These are phyloP conservation scores for Ustilago crameri DNA, from an alignment of 1,284 basidiomycete genomes.

Conservation along the genomic window DNA sequence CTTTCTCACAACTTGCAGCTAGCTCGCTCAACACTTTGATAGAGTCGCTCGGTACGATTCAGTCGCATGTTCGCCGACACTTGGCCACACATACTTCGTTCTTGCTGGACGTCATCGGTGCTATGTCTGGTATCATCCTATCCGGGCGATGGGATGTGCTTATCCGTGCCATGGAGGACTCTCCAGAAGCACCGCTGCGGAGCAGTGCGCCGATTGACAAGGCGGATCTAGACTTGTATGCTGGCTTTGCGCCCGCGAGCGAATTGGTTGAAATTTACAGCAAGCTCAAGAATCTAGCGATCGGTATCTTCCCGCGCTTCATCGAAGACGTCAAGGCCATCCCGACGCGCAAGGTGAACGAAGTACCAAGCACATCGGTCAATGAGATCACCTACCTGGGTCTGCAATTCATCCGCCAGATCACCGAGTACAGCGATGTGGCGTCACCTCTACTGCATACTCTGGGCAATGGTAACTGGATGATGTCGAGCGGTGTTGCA, in stretches of 20 bases:
- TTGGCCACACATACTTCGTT: slow-evolving; percentile 59
- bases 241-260: slow-evolving; percentile 31
- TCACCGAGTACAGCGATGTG: slow-evolving; percentile 62
- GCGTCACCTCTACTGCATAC: slow-evolving; percentile 52
- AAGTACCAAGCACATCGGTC: slow-evolving; percentile 59
- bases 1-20: slow-evolving; percentile 45
- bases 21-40: slow-evolving; percentile 31
- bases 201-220: slow-evolving; percentile 33
- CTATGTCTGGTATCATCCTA: slow-evolving; percentile 35
- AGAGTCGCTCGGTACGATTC: slow-evolving; percentile 41
- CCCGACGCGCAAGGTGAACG: slow-evolving; percentile 54
- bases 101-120: slow-evolving; percentile 50
- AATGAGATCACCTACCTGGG: slow-evolving; percentile 64
- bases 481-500: slow-evolving; percentile 57
- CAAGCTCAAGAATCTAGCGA: slow-evolving; percentile 53
- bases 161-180: slow-evolving; percentile 43
- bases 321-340: slow-evolving; percentile 65
- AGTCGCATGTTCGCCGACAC: slow-evolving; percentile 50
- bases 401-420: slow-evolving; percentile 54
- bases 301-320: slow-evolving; percentile 62
- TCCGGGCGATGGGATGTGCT: slow-evolving; percentile 35
- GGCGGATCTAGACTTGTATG: slow-evolving; percentile 36
- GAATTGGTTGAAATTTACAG: slow-evolving; percentile 39
- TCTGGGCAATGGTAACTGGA: slow-evolving; percentile 62
- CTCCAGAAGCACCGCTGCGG: slow-evolving; percentile 31